Percentiles rank a stretch among this genome's conserved stretches.
Conservation (phyloP, 2,329 filamentous ascomycete species). For the Sporothrix brasiliensis region DNA sequence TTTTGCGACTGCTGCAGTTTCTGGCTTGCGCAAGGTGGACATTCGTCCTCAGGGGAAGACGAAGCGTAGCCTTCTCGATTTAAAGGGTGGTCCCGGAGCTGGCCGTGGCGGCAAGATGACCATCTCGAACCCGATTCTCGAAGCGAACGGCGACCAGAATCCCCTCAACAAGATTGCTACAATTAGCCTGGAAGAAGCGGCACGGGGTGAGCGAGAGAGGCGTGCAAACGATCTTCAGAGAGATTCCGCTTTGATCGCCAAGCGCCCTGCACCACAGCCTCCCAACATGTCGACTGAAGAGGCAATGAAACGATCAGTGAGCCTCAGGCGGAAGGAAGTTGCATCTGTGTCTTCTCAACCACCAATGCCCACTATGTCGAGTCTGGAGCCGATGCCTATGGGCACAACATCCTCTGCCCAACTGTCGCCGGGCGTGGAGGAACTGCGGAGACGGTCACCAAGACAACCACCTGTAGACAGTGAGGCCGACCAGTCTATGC, state of each 20-base stretch:
- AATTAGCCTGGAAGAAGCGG: slow-evolving; percentile 55
- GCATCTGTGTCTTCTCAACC: slow-evolving; percentile 38
- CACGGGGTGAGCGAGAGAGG: slow-evolving; percentile 51
- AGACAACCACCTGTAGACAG: slow-evolving; percentile 41
- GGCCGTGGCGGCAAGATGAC: slow-evolving; percentile 44
- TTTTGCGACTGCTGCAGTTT: not conserved
- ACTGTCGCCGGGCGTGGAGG: slow-evolving; percentile 55
- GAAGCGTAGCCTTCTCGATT: slow-evolving; percentile 41
- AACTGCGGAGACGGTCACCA: slow-evolving; percentile 57
- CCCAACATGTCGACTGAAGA: slow-evolving; percentile 44
- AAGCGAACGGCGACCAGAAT: slow-evolving; percentile 45
- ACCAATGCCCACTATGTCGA: slow-evolving; percentile 33
- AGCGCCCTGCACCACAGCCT: slow-evolving; percentile 46
- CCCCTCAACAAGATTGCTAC: slow-evolving; percentile 53
- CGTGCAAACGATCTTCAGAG: slow-evolving; percentile 44
- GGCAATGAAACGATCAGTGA: slow-evolving; percentile 43
- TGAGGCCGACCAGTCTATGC: not conserved
- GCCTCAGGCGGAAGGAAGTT: slow-evolving; percentile 47
- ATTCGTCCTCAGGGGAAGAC: slow-evolving; percentile 34
- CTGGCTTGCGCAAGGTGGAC: slow-evolving; percentile 1
- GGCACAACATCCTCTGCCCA: slow-evolving; percentile 53
- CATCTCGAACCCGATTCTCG: slow-evolving; percentile 57
- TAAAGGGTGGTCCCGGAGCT: slow-evolving; percentile 38
- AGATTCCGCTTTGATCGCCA: slow-evolving; percentile 43
- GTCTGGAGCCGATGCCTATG: slow-evolving; percentile 41